Evolutionary conservation across 306 rosid species (phyloP).

Genomic region (Corylus americana): DNA sequence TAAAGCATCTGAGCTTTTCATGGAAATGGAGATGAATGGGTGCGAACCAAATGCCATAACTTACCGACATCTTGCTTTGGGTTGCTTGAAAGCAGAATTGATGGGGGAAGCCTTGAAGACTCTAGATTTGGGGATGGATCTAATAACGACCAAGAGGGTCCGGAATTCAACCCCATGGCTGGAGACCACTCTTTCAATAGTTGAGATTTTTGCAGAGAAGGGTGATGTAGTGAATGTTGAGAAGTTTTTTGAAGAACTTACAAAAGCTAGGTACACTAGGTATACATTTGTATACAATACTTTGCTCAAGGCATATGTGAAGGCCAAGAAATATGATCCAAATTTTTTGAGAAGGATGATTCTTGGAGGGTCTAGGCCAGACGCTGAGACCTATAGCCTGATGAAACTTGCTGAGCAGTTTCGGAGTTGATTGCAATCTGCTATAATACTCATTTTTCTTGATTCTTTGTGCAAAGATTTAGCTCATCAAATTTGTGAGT

Average conservation of each 20-base stretch:
- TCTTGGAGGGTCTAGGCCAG: slow-evolving; percentile 89
- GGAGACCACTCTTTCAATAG: slow-evolving; percentile 77
- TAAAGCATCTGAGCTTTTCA: slow-evolving; percentile 58
- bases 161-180: slow-evolving; percentile 84
- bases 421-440: slow-evolving; percentile 33
- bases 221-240: slow-evolving; percentile 77
- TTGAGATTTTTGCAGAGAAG: slow-evolving; percentile 64
- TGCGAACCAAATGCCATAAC: slow-evolving; percentile 87
- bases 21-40: slow-evolving; percentile 54
- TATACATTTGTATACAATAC: slow-evolving; percentile 82
- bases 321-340: slow-evolving; percentile 79
- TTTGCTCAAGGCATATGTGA: slow-evolving; percentile 82
- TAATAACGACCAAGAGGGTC: slow-evolving; percentile 45
- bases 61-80: slow-evolving; percentile 70
- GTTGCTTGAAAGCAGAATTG: slow-evolving; percentile 80
- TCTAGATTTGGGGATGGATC: slow-evolving; percentile 54
- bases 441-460: slow-evolving; percentile 12
- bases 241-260: slow-evolving; percentile 69
- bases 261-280: slow-evolving; percentile 66
- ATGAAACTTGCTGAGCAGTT: slow-evolving; percentile 84
- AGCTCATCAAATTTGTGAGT: slow-evolving; percentile 10
- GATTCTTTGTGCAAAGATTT: neutral
- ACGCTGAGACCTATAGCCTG: slow-evolving; percentile 86
- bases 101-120: slow-evolving; percentile 72
- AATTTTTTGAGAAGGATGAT: slow-evolving; percentile 82